Conservation (phyloP, 2,329 filamentous ascomycete genomes). For the Paraphaeosphaeria sporulosa region DNA sequence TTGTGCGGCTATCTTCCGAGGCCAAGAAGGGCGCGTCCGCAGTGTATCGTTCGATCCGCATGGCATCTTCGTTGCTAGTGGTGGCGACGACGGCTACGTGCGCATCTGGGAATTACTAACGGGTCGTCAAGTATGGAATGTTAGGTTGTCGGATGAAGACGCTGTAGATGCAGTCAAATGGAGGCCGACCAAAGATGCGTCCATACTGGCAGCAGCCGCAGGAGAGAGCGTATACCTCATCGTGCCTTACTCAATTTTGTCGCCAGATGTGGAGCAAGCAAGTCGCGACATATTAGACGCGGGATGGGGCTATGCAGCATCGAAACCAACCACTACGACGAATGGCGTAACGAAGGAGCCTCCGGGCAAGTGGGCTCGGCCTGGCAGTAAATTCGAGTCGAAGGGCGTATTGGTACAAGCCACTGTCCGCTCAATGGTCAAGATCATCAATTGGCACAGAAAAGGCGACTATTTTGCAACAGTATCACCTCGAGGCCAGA, state of each 20-base stretch:
- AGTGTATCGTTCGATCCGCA: constrained; percentile 85
- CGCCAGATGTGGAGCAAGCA: constrained; percentile 75
- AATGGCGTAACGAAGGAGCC: constrained; percentile 73
- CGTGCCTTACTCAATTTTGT: constrained; percentile 70
- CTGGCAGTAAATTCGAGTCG: constrained; percentile 74
- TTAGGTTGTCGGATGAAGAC: constrained; percentile 77
- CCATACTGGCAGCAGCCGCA: constrained; percentile 82
- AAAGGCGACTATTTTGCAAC: constrained; percentile 94
- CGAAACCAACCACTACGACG: constrained; percentile 60
- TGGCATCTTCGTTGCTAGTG: constrained; percentile 85
- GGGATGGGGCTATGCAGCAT: constrained; percentile 92
- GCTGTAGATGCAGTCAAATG: constrained; percentile 87
- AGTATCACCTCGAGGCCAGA: constrained; percentile 80
- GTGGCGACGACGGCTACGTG: constrained; percentile 92
- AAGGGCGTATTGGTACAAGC: constrained; percentile 81
- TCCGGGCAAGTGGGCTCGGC: constrained; percentile 83
- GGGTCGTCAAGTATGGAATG: constrained; percentile 86
- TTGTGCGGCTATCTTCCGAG: constrained; percentile 84
- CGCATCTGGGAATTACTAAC: constrained; percentile 89
- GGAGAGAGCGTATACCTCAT: constrained; percentile 88
- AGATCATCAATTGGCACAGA: constrained; percentile 91
- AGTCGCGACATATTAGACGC: constrained; percentile 81
- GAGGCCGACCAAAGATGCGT: constrained; percentile 82
- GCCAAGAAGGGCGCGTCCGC: constrained; percentile 87
- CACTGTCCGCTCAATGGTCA: constrained; percentile 80